Evolutionary conservation across 2,329 filamentous ascomycete genomes (phyloP).

Genomic region (Chaetothyriales sp.): DNA sequence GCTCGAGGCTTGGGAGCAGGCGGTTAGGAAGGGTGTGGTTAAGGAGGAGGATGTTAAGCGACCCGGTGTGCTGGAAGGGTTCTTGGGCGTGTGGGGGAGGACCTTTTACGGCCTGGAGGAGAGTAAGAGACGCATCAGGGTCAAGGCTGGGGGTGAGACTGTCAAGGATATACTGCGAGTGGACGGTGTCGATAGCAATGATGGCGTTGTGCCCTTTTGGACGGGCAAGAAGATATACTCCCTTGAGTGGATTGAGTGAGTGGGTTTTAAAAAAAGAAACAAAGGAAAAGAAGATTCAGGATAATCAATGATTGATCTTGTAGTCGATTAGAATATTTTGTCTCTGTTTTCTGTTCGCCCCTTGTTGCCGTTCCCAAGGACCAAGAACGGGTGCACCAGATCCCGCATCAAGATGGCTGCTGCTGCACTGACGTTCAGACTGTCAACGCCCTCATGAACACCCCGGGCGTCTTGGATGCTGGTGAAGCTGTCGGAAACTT

Average conservation of each 20-base stretch:
- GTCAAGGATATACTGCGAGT: constrained; percentile 3
- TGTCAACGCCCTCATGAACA: constrained; percentile 50
- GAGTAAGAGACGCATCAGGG: constrained; percentile 6
- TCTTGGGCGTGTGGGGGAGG: constrained; percentile 30
- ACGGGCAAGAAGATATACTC: constrained; percentile 8
- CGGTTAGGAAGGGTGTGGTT: constrained; percentile 38
- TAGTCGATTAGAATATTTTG: too few species aligned
- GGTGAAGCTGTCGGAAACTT: constrained; percentile 47
- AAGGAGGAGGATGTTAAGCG: constrained; percentile 38
- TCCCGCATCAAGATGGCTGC: constrained; percentile 47
- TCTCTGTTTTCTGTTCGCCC: background rate
- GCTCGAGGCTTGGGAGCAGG: constrained; percentile 43
- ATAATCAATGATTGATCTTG: too few species aligned
- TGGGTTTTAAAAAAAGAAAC: too few species aligned
- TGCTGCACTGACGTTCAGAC: constrained; percentile 85
- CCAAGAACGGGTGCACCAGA: constrained; percentile 8
- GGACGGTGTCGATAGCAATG: background rate
- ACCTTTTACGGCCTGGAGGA: constrained; percentile 6
- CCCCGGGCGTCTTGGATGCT: constrained; percentile 44
- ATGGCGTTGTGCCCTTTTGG: constrained; percentile 11
- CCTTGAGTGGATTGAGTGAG: constrained; percentile 7
- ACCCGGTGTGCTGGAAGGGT: constrained; percentile 38
- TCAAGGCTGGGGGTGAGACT: constrained; percentile 8
- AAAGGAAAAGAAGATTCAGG: too few species aligned
- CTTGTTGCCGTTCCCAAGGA: background rate